phyloP scores from a whole-genome alignment of 805 yeast species.

The Saccharomyces jurei region DNA sequence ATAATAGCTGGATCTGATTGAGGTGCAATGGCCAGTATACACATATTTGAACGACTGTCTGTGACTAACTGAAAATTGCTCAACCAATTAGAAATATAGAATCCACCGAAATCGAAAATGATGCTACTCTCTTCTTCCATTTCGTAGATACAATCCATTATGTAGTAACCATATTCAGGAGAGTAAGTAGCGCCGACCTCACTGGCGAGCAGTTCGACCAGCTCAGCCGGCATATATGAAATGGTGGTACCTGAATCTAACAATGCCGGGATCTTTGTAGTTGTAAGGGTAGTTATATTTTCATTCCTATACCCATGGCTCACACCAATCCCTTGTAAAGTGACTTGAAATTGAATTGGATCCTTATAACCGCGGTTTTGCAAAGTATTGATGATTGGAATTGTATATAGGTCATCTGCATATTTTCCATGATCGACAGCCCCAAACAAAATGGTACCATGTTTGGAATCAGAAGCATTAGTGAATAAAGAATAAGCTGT shows the following conservation, averaged over 20 bases:
- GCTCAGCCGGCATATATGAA: constrained; percentile 36
- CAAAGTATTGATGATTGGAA: constrained; percentile 26
- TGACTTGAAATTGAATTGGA: constrained; percentile 29
- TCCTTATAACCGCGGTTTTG: constrained; percentile 8
- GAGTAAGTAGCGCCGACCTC: constrained; percentile 40
- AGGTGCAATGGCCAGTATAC: constrained; percentile 39
- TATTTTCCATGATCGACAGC: constrained; percentile 36
- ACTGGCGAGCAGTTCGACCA: constrained; percentile 32
- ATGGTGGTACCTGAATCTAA: constrained; percentile 40
- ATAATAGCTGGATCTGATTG: constrained; percentile 25
- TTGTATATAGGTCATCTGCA: constrained; percentile 26
- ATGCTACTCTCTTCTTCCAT: constrained; percentile 27
- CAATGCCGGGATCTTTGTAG: constrained; percentile 33
- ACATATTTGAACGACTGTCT: constrained; percentile 16
- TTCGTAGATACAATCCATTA: constrained; percentile 36
- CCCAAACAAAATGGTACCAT: constrained; percentile 42
- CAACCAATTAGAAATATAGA: constrained; percentile 43
- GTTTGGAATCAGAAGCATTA: constrained; percentile 33
- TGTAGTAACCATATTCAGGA: constrained; percentile 36
- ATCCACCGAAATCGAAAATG: constrained; percentile 53
- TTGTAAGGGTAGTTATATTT: constrained; percentile 20
- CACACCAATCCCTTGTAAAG: constrained; percentile 26
- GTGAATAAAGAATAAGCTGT: constrained; percentile 39
- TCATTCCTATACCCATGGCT: constrained; percentile 23
- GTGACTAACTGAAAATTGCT: constrained; percentile 25